Conservation (phyloP, 441 rosid species). For the Bocquillonia castaneifolia region DNA sequence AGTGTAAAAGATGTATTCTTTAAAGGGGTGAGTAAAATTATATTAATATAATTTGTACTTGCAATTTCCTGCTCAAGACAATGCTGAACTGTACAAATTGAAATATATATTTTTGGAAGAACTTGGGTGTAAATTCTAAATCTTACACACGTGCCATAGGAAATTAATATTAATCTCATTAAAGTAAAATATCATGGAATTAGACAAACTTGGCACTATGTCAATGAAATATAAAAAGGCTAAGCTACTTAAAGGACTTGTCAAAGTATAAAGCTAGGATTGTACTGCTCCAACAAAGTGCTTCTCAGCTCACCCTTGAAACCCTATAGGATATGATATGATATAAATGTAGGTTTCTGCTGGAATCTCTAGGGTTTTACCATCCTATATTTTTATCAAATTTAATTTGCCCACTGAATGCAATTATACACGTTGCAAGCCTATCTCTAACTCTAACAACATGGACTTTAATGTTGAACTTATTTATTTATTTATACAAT, state of each 20-base stretch:
- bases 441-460: background rate
- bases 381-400: background rate
- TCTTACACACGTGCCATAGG: slow-evolving; percentile 19
- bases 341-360: slow-evolving; percentile 2
- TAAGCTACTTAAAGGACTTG: background rate
- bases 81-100: slow-evolving; percentile 1
- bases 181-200: background rate
- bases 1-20: background rate
- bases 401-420: background rate
- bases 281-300: background rate
- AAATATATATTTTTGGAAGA: background rate
- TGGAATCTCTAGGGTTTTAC: slow-evolving; percentile 22
- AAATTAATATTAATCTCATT: background rate
- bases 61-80: background rate
- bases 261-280: background rate
- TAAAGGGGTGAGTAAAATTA: background rate
- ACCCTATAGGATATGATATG: background rate
- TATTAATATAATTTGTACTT: background rate
- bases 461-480: too few relatives aligned
- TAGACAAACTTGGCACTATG: background rate
- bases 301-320: slow-evolving; percentile 8
- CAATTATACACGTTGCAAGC: background rate
- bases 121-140: background rate
- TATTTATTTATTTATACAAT: too few relatives aligned
- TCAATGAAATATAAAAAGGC: slow-evolving; percentile 15